A percentile compares a stretch with the other conserved stretches of the same genome.
phyloP scores from a whole-genome alignment of 805 yeast species.

The Candida namnaoensis region DNA sequence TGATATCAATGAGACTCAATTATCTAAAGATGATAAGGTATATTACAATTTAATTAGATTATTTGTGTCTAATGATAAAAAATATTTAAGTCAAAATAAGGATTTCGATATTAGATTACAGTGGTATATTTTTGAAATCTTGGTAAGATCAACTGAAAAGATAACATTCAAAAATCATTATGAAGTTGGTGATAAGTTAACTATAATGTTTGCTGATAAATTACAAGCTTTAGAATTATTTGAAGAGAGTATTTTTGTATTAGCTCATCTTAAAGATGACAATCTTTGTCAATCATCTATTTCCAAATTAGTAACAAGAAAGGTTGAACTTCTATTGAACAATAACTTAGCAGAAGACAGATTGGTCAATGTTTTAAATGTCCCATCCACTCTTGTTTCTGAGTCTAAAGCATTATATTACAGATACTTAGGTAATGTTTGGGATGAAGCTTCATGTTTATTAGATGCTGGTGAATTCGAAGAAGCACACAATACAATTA shows the following conservation, averaged over 20 bases:
- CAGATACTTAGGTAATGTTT: slow-evolving; percentile 37
- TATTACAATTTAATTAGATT: slow-evolving; percentile 20
- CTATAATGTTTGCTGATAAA: slow-evolving; percentile 39
- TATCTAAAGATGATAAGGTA: slow-evolving; percentile 9
- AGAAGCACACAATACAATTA: slow-evolving; percentile 55
- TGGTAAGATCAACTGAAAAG: slow-evolving; percentile 24
- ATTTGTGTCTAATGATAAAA: slow-evolving; percentile 14
- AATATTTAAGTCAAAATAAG: slow-evolving; percentile 6
- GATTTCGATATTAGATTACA: slow-evolving; percentile 28
- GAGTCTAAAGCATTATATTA: slow-evolving; percentile 56
- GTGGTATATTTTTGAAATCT: slow-evolving; percentile 45
- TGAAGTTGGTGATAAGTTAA: slow-evolving; percentile 26
- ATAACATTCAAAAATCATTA: slow-evolving; percentile 14
- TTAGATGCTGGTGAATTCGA: slow-evolving; percentile 50
- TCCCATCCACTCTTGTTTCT: slow-evolving; percentile 40
- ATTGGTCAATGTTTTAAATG: slow-evolving; percentile 28
- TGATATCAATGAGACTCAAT: slow-evolving; percentile 1
- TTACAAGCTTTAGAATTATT: slow-evolving; percentile 38
- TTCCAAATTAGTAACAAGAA: slow-evolving; percentile 15
- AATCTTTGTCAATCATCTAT: slow-evolving; percentile 32
- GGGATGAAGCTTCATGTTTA: slow-evolving; percentile 53
- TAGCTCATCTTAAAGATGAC: slow-evolving; percentile 48
- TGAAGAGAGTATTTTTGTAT: slow-evolving; percentile 55
- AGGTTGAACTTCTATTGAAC: slow-evolving; percentile 13
- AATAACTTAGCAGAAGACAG: slow-evolving; percentile 20